Conservation (phyloP, 805 yeast species). For the Saccharomycopsis sp. region DNA sequence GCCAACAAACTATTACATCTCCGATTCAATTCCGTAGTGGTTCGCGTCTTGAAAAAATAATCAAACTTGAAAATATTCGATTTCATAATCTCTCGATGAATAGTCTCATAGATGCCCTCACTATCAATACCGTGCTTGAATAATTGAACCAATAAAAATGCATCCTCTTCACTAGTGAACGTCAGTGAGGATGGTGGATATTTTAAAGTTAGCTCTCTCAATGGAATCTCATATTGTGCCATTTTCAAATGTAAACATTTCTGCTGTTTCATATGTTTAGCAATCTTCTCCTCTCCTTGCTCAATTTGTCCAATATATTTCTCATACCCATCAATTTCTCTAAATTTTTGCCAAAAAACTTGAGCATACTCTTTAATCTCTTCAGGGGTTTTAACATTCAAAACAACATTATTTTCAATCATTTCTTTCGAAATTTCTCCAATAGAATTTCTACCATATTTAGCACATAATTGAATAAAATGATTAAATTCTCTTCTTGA, state of each 20-base stretch:
- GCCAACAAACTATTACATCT: constrained; percentile 74
- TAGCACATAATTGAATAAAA: constrained; percentile 65
- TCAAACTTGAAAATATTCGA: constrained; percentile 81
- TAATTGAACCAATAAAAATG: constrained; percentile 75
- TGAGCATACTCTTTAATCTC: constrained; percentile 74
- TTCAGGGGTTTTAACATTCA: constrained; percentile 49
- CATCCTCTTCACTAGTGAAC: constrained; percentile 84
- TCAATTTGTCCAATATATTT: constrained; percentile 75
- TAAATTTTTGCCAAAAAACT: constrained; percentile 74
- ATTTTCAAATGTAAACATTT: constrained; percentile 75
- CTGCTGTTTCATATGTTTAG: constrained; percentile 59
- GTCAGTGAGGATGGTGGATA: constrained; percentile 65
- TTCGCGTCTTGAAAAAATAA: constrained; percentile 77
- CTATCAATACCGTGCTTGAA: constrained; percentile 76
- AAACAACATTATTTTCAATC: constrained; percentile 40
- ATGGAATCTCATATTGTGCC: constrained; percentile 62
- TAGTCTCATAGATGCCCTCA: constrained; percentile 69
- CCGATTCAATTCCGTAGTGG: constrained; percentile 70
- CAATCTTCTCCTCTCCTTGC: constrained; percentile 78
- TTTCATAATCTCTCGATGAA: constrained; percentile 65
- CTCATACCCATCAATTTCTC: constrained; percentile 84
- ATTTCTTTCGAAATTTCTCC: constrained; percentile 69
- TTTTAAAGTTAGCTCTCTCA: constrained; percentile 67
- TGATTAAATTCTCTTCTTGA: constrained; percentile 81
- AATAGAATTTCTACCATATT: constrained; percentile 74